Percentiles rank a stretch among this genome's conserved stretches.
Conservation (phyloP, 73 alveolate genomes). For the Uronychia setigera region DNA sequence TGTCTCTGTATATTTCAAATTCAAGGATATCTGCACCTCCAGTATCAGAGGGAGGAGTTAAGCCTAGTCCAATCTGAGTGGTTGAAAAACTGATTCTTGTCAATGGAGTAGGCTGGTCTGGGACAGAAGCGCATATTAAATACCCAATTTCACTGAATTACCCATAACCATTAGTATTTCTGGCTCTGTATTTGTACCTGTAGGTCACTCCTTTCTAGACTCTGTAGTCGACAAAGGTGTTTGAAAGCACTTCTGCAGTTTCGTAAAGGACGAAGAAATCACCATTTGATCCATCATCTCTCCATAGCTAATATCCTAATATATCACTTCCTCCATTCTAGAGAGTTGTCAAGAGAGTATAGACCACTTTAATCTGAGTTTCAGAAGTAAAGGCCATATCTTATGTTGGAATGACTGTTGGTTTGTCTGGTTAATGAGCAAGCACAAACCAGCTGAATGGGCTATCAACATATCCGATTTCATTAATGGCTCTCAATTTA, state of each 20-base stretch:
- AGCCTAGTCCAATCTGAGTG: conserved; percentile 21
- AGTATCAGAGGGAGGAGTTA: conserved; percentile 24
- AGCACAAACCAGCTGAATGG: conserved; percentile 17
- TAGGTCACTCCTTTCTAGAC: conserved; percentile 42
- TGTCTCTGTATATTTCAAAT: conserved; percentile 38
- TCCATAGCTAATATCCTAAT: conserved; percentile 62
- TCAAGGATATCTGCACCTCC: conserved; percentile 44
- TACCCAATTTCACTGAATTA: conserved; percentile 50
- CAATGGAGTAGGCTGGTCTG: conserved; percentile 37
- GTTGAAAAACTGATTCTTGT: neutral
- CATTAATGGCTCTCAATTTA: conserved; percentile 44
- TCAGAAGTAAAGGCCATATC: conserved; percentile 26
- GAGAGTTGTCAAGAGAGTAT: conserved; percentile 3
- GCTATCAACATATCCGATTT: conserved; percentile 22
- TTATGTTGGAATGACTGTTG: conserved; percentile 28
- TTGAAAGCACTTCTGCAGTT: conserved; percentile 35
- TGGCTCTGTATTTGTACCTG: conserved; percentile 62
- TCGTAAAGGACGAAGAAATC: conserved; percentile 45
- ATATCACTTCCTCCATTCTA: conserved; percentile 47
- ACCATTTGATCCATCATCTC: conserved; percentile 64
- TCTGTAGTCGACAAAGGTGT: conserved; percentile 17
- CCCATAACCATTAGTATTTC: conserved; percentile 64
- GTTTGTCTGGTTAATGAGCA: conserved; percentile 66
- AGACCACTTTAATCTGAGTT: conserved; percentile 22
- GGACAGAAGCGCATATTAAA: conserved; percentile 37